Evolutionary conservation across 352 stramenopile genomes (phyloP).

Genomic region (Lagenidium sp.): DNA sequence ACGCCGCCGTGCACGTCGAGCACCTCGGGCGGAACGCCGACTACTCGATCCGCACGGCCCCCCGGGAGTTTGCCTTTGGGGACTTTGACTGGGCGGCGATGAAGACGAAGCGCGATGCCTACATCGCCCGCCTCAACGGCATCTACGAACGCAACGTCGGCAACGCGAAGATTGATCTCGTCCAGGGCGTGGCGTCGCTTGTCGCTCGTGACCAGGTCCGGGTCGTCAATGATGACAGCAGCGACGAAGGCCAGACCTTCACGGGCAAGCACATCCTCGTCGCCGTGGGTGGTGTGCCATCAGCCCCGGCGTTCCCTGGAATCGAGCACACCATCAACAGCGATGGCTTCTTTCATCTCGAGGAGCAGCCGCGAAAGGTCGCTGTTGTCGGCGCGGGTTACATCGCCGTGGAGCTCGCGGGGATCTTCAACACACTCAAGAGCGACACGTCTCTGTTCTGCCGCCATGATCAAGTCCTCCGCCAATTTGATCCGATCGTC

Average conservation of each 20-base stretch:
- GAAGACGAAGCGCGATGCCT: constrained; percentile 90
- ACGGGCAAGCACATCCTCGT: constrained; percentile 93
- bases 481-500: constrained; percentile 88
- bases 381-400: constrained; percentile 97
- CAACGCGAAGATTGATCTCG: constrained; percentile 84
- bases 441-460: constrained; percentile 89
- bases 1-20: constrained; percentile 80
- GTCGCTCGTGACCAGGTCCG: constrained; percentile 15
- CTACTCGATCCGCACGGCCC: constrained; percentile 56
- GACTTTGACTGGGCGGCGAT: constrained; percentile 90
- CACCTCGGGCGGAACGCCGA: constrained; percentile 46
- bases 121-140: constrained; percentile 93
- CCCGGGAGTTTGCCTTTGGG: constrained; percentile 31
- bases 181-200: constrained; percentile 88
- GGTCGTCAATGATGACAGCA: constrained; percentile 33
- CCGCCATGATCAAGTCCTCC: constrained; percentile 79
- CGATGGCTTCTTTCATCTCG: constrained; percentile 97
- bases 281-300: constrained; percentile 88
- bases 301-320: constrained; percentile 74
- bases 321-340: constrained; percentile 92
- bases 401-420: constrained; percentile 97
- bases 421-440: constrained; percentile 91
- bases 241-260: constrained; percentile 77
- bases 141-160: constrained; percentile 94
- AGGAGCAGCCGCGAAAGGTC: constrained; percentile 87